Base-by-base conservation (phyloP, 192 early-diverging fungal species). In the Coemansia sp. region DNA sequence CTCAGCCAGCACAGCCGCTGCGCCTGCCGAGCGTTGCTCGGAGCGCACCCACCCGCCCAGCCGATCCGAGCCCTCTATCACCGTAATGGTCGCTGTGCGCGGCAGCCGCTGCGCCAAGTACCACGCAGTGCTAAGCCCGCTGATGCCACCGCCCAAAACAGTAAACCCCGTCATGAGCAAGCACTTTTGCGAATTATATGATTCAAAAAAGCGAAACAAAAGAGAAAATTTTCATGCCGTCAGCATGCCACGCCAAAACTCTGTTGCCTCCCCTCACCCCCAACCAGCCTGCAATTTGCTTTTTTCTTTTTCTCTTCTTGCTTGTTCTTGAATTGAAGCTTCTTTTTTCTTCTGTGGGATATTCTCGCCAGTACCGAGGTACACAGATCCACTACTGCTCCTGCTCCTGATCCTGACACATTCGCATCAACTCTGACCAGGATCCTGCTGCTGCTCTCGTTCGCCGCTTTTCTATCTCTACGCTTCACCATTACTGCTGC, bases 131-230 rank as follows among this genome's bases (percentile, higher is more conserved):
- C 89, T 87, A 16, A 98, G 87, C 13, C 95, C 95, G 20, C 90
- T 89, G 68, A 99, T 91, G 31, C 96, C 96, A 34, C 93, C 95
- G 35, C 96, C 96, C 6, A 98, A 77, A n/a, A 98, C 88, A 6
- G 86, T 85, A 67, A 94, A 81, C 57, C 68, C 62, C 48, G 69
- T 48, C 73, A 80, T 80, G 39, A 48, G 3, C 52, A 21, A 61
- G 12, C 43, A n/a, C 21, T 21, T 16, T 39, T 16, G 20, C 6
- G 25, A 18, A 3, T 50, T 16, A 26, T 25, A 21, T 23, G 12
- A 38, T 28, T 20, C 16, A 16, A 62, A 20, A 3, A 34, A 41
- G 31, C 31, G 31, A 31, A 4, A 31, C 31, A 39, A 61, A 48
- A 59, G 38, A 65, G 14, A 48, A 47, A 20, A 42, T 21, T 13